Base-by-base conservation (phyloP, 2,329 filamentous ascomycete genomes). In the Cladosporium velox region DNA sequence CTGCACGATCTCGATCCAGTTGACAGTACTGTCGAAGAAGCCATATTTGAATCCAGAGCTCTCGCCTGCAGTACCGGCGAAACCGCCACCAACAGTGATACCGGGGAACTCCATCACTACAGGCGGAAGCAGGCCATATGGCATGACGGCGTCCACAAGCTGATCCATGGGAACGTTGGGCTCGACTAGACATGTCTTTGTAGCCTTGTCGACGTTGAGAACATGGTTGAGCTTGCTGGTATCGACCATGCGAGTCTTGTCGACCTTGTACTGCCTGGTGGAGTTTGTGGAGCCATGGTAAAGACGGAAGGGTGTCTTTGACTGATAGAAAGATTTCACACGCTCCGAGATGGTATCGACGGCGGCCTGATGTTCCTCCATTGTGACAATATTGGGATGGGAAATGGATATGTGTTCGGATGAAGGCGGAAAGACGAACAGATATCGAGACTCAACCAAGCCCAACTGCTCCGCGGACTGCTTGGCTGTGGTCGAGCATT, bases 71-170 rank as follows among this genome's bases (percentile, higher is more conserved):
- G 86, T 89, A 1, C 88, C 90, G 54, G 87, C 85, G 75, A 89
- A 90, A 3, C 86, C 88, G 41, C 89, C 89, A 28, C 88, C 89
- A 6, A 85, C 86, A 1, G 89, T 91, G 73, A 91, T 91, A n/a
- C 87, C 88, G 2, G 87, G 88, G 66, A 91, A 90, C 73, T 91
- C 88, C 85, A 89, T 89, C 5, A 90, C 88, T 0, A 91, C 87
- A 0, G 86, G 85, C 0, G 89, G 88, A 2, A 90, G 79, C 1
- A 90, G 79, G 1, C 82, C 83, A 63, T 85, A 77, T 24, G 79
- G 76, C n/a, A 88, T 71, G 0, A 87, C 86, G 3, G 84, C 85
- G 63, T 83, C 82, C 14, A 90, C 84, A 8, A 91, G 83, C 0
- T 76, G 76, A 69, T 90, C 88, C 87, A 91, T 90, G 1, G 87